These are phyloP conservation scores for Botrytis fabae DNA, from an alignment of 2,329 filamentous ascomycete species.

Conservation along the genomic window DNA sequence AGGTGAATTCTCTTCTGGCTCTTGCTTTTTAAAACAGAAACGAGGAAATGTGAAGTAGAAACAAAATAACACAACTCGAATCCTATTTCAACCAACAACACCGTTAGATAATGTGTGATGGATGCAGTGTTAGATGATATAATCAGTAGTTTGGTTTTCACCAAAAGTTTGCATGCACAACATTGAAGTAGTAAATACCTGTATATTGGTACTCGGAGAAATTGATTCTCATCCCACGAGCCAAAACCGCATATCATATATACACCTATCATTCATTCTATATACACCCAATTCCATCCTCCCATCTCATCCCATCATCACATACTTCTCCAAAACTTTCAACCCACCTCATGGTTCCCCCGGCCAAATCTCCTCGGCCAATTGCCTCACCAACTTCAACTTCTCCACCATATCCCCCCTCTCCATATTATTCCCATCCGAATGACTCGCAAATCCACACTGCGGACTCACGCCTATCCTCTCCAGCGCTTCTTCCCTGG, in stretches of 20 bases:
- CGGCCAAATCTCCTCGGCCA: conserved; percentile 72
- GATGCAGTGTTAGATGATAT: background rate
- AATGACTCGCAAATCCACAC: conserved; percentile 57
- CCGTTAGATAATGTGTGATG: background rate
- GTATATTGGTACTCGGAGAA: background rate
- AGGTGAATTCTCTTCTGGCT: background rate
- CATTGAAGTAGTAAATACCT: background rate
- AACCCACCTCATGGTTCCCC: conserved; percentile 28
- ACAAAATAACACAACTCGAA: too few species aligned
- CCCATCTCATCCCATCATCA: background rate
- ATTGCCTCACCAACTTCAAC: conserved; percentile 66
- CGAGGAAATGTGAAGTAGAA: too few species aligned
- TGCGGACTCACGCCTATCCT: conserved; percentile 69
- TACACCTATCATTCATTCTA: too few species aligned
- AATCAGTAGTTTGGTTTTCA: background rate
- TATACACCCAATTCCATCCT: background rate
- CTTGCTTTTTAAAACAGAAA: too few species aligned
- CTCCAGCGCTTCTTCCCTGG: conserved; percentile 65
- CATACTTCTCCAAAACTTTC: background rate
- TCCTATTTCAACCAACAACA: too few species aligned
- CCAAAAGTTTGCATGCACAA: background rate
- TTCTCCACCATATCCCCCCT: conserved; percentile 73
- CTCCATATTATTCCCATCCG: conserved; percentile 63
- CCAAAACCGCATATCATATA: background rate
- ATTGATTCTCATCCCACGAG: background rate